A percentile compares a stretch with the other conserved stretches of the same genome.
phyloP scores from a whole-genome alignment of 257 asterid genomes.

The Verbena officinalis region DNA sequence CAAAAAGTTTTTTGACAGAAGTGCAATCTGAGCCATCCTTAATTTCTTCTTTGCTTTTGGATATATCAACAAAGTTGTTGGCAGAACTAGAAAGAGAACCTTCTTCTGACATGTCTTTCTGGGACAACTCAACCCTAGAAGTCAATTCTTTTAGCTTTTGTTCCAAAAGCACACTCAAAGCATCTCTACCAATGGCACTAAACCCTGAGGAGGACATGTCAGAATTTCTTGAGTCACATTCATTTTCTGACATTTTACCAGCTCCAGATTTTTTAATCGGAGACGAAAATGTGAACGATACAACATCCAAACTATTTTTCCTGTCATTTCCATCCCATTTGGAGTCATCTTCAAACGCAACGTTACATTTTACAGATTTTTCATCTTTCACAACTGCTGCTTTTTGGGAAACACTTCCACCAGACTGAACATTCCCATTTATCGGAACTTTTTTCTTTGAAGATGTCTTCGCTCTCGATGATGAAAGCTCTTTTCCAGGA shows the following conservation, averaged over 20 bases:
- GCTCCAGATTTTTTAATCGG: conserved; percentile 75
- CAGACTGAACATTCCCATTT: conserved; percentile 39
- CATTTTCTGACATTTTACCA: conserved; percentile 44
- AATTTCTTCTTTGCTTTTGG: conserved; percentile 39
- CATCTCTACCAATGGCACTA: conserved; percentile 67
- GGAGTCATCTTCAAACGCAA: conserved; percentile 50
- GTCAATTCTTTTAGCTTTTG: conserved; percentile 87
- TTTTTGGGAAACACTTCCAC: conserved; percentile 39
- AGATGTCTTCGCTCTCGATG: conserved; percentile 44
- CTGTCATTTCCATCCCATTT: conserved; percentile 66
- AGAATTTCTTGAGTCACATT: conserved; percentile 42
- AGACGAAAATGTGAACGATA: conserved; percentile 94
- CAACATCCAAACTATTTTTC: conserved; percentile 70
- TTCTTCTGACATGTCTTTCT: conserved; percentile 48
- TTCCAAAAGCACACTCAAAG: conserved; percentile 85
- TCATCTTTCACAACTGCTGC: conserved; percentile 40
- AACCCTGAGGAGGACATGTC: conserved; percentile 50
- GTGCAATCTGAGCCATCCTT: conserved; percentile 38
- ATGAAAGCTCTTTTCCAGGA: conserved; percentile 60
- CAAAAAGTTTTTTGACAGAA: conserved; percentile 44
- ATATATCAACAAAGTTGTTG: conserved; percentile 32
- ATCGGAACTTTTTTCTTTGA: conserved; percentile 48
- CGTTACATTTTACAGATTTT: conserved; percentile 54
- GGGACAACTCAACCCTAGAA: conserved; percentile 68
- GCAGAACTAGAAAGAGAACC: conserved; percentile 43